Base-by-base conservation (phyloP, 106 monocot genomes). In the Hemerocallis citrina region DNA sequence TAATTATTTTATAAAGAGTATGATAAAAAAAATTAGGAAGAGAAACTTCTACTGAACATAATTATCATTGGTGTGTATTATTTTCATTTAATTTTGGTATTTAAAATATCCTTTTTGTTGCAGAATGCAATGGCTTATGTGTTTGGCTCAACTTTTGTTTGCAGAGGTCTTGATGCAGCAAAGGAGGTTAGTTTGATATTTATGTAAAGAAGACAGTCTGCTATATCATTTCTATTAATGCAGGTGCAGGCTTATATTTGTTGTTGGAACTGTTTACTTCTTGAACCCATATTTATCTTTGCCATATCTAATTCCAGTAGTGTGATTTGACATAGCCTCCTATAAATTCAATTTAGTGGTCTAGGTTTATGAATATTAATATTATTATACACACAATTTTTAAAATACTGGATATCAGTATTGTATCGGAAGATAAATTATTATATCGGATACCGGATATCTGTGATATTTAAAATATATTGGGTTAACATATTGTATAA, bases 121-220 rank as follows among this genome's bases (percentile, higher is more conserved):
- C 84, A 96, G 96, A 96, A 70, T 80, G 96, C 91, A 35, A 87
- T 96, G 86, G 69, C 71, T 45, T 96, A 75, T 79, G 89, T 85
- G 52, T 91, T 96, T 77, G 96, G 96, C 21, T 96, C 90, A 55
- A 84, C 90, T 57, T 96, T 96, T 75, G 79, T 96, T 68, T 96
- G 96, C 71, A 63, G 62, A 75, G 73, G 62, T 71, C 72, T 61
- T 34, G 69, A 86, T 78, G 81, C 91, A 36, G 96, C 96, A 45
- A 90, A 85, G 68, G 76, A 86, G 87, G 96, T 96, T 77, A 30
- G 23, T 7, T 57, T 62, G 45, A 38, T 61, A 4, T 30, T n/a
- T 20, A n/a, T 45, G 44, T 12, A 33, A 64, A 32, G 10, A 25
- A 62, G 25, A 0, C 20, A 25, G 42, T 44, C 44, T 43, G 40